Base-by-base conservation (phyloP, 306 rosid genomes). In the Vachellia collinsii region DNA sequence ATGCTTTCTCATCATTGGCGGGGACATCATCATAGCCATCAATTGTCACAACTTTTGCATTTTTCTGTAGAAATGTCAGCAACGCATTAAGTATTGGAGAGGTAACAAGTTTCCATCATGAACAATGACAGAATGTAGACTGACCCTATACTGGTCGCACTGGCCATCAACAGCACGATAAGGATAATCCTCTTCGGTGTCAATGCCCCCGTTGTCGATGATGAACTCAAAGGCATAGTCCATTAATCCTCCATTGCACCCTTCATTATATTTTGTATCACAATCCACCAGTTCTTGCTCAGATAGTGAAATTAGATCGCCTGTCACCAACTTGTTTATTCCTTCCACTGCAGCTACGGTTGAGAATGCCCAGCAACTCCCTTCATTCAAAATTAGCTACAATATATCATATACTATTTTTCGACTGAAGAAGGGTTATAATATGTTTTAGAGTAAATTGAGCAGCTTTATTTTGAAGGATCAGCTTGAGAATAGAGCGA, bases 341-440 rank as follows among this genome's bases (percentile, higher is more conserved):
- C 97, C 97, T 87, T 96, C 99, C 19, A 96, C 97, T 0, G 99
- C 87, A 53, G 80, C 42, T 4, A 93, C 58, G 37, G 98, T 84
- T 44, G 99, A 90, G 90, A 96, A 96, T 67, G 99, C 98, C 99
- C 99, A 96, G 91, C 99, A 96, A 85, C 99, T 96, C 98, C 99
- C 99, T 96, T 69, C 87, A 88, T 77, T 6, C n/a, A 42, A 4
- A 39, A 62, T 16, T 22, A 29, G 42, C 10, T 62, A 29, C 13
- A 5, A 7, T 62, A 25, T 58, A 25, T 61, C 38, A 62, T n/a
- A 29, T 29, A 2, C 20, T 62, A 62, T 29, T 62, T 62, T 34
- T 23, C 1, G 19, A 12, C 68, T 0, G 17, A 25, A 1, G 68
- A 56, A 9, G 1, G 34, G n/a, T 4, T 25, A 62, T 13, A 13